Evolutionary conservation across 371 early-diverging fungal genomes (phyloP), one percentile per base, ranked within the genome.

Genomic region (Coemansia sp.): DNA sequence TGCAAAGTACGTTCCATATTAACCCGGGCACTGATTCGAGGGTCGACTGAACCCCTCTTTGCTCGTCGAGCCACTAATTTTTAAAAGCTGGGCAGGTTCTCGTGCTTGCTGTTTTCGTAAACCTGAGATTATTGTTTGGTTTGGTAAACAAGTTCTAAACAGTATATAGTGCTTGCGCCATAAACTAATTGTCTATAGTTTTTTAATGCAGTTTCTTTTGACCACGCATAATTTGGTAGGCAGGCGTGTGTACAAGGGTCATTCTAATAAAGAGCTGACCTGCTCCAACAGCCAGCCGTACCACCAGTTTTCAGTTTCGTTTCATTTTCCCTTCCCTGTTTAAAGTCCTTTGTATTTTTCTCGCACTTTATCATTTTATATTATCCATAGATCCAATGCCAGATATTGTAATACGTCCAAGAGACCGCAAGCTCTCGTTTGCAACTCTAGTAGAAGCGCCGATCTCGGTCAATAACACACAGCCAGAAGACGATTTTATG

Each of bases 1-100:
- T 73, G 16, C 53, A 54, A 21, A 68, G 52, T 37, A 54, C 78
- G 9, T 40, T 72, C 26, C 44, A 56, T 0, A 68, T 72, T 37
- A 44, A n/a, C 44, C n/a, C 16, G 16, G 16, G 44, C 44, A n/a
- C n/a, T 14, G 44, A 1, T 44, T 5, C 44, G 14, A 44, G 44
- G n/a, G n/a, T n/a, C 44, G 44, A 44, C n/a, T 44, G n/a, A 44
- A n/a, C 44, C n/a, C 26, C 44, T 16, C n/a, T n/a, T 44, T 44
- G 44, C 44, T 44, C 44, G 37, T 44, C n/a, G 37, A 37, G 37
- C 37, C 37, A 12, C 37, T 37, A 3, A 9, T 37, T 37, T 37
- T 37, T 37, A 37, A 37, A 37, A 3, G 11, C 37, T 37, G 37
- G 37, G 47, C n/a, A n/a, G 44, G 12, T 44, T 44, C n/a, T 44